Base-by-base conservation (phyloP, 2,329 filamentous ascomycete species). In the Colletotrichum sp. region DNA sequence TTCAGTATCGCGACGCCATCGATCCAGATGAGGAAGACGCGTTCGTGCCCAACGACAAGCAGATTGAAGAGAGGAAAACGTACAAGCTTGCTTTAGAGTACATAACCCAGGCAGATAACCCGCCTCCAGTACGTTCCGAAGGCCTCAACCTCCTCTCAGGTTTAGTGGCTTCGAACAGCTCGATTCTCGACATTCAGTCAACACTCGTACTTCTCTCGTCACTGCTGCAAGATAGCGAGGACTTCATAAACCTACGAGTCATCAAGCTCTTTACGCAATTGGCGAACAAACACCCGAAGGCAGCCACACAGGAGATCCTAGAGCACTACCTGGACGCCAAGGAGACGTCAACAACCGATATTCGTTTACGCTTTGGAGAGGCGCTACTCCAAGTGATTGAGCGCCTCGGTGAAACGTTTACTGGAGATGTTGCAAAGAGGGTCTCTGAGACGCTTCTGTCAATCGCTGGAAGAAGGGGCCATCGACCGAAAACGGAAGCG, bases 241-340 rank as follows among this genome's bases (percentile, higher is more conserved):
- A 94, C 72, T 96, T 93, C 80, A 92, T 95, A 76, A 93, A 94
- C 79, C 86, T 93, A 4, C 89, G 91, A n/a, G 90, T 92, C 18
- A 91, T 95, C 77, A 92, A 91, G 77, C 88, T 93, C 2, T 91
- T 95, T 75, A 89, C 90, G 1, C 89, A 91, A 28, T 83, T 96
- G 13, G 90, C 93, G 0, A 85, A 88, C 77, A 88, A 87, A 72
- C 93, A 95, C 67, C 92, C 93, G 0, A 90, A 88, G 57, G 90
- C 93, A 0, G 92, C 92, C 0, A 85, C 90, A 5, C 88, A 87
- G 26, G 93, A 95, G 79, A 84, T 95, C 0, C 84, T 93, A 0
- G 93, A 95, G 28, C 89, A 91, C 57, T 95, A 95, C 78, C 83
- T 94, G 21, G 94, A 96, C 80, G 81, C 90, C 1, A 85, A 87